Conservation (phyloP, 2,329 filamentous ascomycete genomes). For the Alternaria sp. region DNA sequence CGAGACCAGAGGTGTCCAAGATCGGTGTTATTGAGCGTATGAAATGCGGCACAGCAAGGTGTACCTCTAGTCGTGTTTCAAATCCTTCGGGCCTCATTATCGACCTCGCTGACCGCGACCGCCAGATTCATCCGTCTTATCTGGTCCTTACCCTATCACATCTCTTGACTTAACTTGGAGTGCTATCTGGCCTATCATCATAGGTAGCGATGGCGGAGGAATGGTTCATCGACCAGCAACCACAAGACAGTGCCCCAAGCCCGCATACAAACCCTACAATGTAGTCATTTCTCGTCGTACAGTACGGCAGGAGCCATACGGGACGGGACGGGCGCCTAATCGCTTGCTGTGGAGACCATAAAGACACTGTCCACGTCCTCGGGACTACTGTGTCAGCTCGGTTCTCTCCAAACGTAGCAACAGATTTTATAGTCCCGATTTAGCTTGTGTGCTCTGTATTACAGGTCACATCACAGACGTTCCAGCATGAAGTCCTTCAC, state of each 20-base stretch:
- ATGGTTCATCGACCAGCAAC: background rate
- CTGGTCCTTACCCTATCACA: background rate
- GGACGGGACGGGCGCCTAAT: background rate
- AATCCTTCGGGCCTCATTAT: background rate
- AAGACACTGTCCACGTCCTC: background rate
- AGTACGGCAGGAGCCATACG: background rate
- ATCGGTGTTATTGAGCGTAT: background rate
- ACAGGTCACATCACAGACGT: background rate
- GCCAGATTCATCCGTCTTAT: background rate
- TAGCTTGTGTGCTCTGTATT: background rate
- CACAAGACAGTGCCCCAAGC: background rate
- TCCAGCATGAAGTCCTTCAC: background rate
- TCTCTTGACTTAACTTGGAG: background rate
- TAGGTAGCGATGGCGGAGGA: background rate
- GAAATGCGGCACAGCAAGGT: background rate
- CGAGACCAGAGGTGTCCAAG: accelerated
- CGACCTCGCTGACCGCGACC: background rate
- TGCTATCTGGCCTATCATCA: background rate
- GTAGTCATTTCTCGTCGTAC: background rate
- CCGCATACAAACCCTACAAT: background rate
- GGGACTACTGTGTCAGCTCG: background rate
- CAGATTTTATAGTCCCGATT: background rate
- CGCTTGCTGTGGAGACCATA: background rate
- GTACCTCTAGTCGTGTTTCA: background rate
- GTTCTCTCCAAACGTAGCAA: background rate